Conservation (phyloP, 306 rosid species). For the Calophaca sinica region DNA sequence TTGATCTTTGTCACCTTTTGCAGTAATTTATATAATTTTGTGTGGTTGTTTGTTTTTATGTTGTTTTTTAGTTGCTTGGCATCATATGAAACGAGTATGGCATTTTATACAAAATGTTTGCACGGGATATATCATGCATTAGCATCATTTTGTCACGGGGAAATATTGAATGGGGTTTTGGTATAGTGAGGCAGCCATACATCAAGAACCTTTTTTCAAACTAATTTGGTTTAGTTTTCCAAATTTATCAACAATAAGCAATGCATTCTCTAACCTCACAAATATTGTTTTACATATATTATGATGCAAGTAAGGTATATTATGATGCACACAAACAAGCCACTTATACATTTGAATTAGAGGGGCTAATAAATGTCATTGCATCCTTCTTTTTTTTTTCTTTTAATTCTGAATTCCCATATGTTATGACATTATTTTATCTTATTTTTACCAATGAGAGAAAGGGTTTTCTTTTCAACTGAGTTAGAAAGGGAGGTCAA, state of each 20-base stretch:
- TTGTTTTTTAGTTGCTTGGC: constrained; percentile 6
- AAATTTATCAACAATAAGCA: neutral
- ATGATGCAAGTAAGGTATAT: constrained; percentile 16
- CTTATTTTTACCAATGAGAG: constrained; percentile 2
- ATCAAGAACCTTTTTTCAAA: neutral
- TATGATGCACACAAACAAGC: constrained; percentile 1
- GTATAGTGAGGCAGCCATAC: neutral
- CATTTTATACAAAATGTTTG: constrained; percentile 28
- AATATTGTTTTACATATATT: neutral
- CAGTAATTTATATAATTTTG: constrained; percentile 15
- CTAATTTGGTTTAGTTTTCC: neutral
- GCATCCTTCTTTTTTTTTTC: no score
- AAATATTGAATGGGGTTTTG: constrained; percentile 10
- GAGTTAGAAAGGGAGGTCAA: constrained; percentile 11
- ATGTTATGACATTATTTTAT: no score
- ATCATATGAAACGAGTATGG: constrained; percentile 16
- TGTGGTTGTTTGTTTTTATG: constrained; percentile 19
- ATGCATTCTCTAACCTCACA: constrained; percentile 25
- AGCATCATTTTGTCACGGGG: neutral
- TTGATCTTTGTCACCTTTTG: constrained; percentile 21
- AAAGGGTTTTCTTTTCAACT: neutral
- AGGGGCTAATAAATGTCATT: neutral
- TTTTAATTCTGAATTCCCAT: no score
- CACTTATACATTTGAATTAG: constrained; percentile 16
- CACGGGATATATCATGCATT: neutral